A percentile compares a stretch with the other conserved stretches of the same genome.
Conservation (phyloP, 257 asterid species). For the Ajuga chamaepitys region DNA sequence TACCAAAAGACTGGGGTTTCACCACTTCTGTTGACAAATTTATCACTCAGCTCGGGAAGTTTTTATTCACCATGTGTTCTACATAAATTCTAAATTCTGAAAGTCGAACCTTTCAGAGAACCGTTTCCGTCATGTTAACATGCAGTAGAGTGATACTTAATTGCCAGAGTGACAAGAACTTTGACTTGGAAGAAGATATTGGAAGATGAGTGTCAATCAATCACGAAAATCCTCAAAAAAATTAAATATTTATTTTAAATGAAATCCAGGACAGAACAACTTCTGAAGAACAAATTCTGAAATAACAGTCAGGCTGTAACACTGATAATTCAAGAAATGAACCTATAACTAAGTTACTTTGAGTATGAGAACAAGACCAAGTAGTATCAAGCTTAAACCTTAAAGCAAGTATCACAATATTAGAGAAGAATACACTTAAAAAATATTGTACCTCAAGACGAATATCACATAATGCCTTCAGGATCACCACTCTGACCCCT, state of each 20-base stretch:
- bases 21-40: too few relatives aligned
- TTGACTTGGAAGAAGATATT: neutral
- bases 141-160: neutral
- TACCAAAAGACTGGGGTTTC: too few relatives aligned
- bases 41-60: too few relatives aligned
- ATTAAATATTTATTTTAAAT: too few relatives aligned
- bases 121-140: too few relatives aligned
- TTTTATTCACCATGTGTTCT: too few relatives aligned
- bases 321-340: too few relatives aligned
- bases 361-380: neutral
- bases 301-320: too few relatives aligned
- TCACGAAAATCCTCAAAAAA: too few relatives aligned
- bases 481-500: constrained; percentile 78
- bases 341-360: neutral
- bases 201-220: neutral
- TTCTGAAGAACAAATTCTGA: neutral
- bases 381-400: neutral
- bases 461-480: constrained; percentile 96
- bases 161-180: neutral
- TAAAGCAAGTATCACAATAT: constrained; percentile 1
- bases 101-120: too few relatives aligned
- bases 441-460: constrained; percentile 84
- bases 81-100: too few relatives aligned
- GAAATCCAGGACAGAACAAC: neutral
- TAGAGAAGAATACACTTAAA: constrained; percentile 9